These are phyloP conservation scores for Penicillium aurantiogriseum DNA, from an alignment of 2,329 filamentous ascomycete genomes.

Conservation along the genomic window DNA sequence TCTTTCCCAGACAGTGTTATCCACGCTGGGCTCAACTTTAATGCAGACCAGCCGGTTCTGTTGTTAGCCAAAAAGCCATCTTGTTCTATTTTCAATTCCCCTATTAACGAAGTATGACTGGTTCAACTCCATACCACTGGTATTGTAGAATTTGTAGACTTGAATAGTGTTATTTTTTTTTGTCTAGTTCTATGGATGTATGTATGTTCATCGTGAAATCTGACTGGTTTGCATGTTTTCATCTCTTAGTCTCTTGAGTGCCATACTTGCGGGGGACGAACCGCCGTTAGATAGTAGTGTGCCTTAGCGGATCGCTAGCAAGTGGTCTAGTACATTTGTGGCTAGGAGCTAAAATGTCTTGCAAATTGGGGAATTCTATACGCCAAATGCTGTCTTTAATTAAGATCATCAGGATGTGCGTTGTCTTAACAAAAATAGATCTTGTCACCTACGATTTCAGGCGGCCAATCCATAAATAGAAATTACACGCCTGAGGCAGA, in stretches of 20 bases:
- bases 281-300: neutral
- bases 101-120: slow-evolving; percentile 41
- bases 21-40: slow-evolving; percentile 35
- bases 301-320: slow-evolving; percentile 1
- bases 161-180: neutral
- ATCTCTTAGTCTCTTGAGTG: neutral
- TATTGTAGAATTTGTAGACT: slow-evolving; percentile 12
- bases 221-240: neutral
- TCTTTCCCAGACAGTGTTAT: slow-evolving; percentile 31
- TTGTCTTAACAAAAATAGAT: slow-evolving; percentile 15
- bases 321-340: neutral
- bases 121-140: slow-evolving; percentile 26
- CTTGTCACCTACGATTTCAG: neutral
- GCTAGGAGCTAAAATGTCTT: neutral
- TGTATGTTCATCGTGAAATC: neutral
- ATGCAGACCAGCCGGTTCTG: slow-evolving; percentile 38
- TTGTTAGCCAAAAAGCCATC: slow-evolving; percentile 41
- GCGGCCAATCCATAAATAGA: slow-evolving; percentile 1
- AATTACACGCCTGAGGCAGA: slow-evolving; percentile 15
- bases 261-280: neutral
- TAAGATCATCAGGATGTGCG: neutral
- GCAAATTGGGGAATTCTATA: neutral
- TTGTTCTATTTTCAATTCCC: slow-evolving; percentile 35
- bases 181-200: neutral
- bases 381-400: neutral